These are phyloP conservation scores for Babesia bovis DNA, from an alignment of 169 alveolate species.

Conservation along the genomic window DNA sequence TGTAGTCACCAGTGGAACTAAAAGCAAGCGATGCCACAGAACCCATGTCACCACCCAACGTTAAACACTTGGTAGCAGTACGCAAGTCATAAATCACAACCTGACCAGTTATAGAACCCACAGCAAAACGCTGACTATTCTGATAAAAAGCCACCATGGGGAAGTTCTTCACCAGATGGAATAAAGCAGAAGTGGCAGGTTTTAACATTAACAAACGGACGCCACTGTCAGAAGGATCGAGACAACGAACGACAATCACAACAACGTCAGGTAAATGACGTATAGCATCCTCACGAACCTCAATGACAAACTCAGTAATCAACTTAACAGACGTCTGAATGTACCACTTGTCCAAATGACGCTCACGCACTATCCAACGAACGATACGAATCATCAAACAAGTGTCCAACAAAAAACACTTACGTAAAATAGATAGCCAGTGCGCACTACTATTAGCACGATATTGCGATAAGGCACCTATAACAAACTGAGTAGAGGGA, in stretches of 20 bases:
- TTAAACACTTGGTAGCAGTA: slow-evolving; percentile 76
- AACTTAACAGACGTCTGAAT: slow-evolving; percentile 37
- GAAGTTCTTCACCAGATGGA: slow-evolving; percentile 69
- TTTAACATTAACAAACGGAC: slow-evolving; percentile 53
- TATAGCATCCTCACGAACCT: slow-evolving; percentile 21
- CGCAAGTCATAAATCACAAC: slow-evolving; percentile 75
- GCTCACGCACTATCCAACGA: slow-evolving; percentile 64
- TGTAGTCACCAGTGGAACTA: slow-evolving; percentile 54
- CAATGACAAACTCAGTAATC: slow-evolving; percentile 35
- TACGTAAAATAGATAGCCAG: slow-evolving; percentile 40
- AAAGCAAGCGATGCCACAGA: slow-evolving; percentile 55
- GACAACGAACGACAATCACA: slow-evolving; percentile 48
- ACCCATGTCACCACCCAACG: slow-evolving; percentile 58
- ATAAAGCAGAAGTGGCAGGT: slow-evolving; percentile 72
- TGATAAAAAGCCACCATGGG: slow-evolving; percentile 79
- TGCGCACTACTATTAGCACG: slow-evolving; percentile 23
- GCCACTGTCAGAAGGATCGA: slow-evolving; percentile 58
- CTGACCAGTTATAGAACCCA: slow-evolving; percentile 69
- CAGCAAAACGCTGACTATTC: slow-evolving; percentile 77
- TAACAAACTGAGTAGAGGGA: slow-evolving; percentile 37
- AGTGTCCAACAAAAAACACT: slow-evolving; percentile 37
- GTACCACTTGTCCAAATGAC: slow-evolving; percentile 42
- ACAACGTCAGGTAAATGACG: slow-evolving; percentile 55
- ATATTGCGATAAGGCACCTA: slow-evolving; percentile 30
- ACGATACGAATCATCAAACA: slow-evolving; percentile 40